These are phyloP conservation scores for Suillus fuscotomentosus DNA, from an alignment of 768 basidiomycete genomes.

Conservation along the genomic window DNA sequence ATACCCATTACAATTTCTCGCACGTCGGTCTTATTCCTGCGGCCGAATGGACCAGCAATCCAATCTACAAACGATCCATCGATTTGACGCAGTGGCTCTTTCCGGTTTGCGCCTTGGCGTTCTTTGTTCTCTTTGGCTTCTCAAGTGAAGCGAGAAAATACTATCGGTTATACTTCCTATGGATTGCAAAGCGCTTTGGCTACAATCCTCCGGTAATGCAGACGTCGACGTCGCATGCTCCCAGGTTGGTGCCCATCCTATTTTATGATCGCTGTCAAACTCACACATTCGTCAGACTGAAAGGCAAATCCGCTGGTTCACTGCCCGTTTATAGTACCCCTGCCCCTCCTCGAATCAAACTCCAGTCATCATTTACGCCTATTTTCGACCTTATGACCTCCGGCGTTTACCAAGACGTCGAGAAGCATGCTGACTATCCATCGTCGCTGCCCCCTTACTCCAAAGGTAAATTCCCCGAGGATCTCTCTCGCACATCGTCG, in stretches of 20 bases:
- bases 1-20: slow-evolving; percentile 49
- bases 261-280: too few relatives aligned
- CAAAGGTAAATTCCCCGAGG: too few relatives aligned
- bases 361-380: neutral
- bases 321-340: neutral
- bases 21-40: slow-evolving; percentile 42
- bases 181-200: neutral
- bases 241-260: neutral
- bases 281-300: neutral
- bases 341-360: neutral
- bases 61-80: slow-evolving; percentile 24
- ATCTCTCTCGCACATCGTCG: too few relatives aligned
- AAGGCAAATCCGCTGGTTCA: neutral
- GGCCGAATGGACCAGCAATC: slow-evolving; percentile 39
- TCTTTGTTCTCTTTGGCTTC: slow-evolving; percentile 70
- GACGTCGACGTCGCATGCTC: neutral
- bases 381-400: neutral
- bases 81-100: slow-evolving; percentile 50
- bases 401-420: neutral
- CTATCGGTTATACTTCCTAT: slow-evolving; percentile 32
- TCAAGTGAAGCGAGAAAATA: slow-evolving; percentile 57
- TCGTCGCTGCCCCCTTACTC: too few relatives aligned
- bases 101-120: slow-evolving; percentile 49
- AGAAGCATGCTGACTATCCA: too few relatives aligned
- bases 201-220: neutral